Conservation (phyloP, 139 green algal species). For the Chlamydomonas sp. region DNA sequence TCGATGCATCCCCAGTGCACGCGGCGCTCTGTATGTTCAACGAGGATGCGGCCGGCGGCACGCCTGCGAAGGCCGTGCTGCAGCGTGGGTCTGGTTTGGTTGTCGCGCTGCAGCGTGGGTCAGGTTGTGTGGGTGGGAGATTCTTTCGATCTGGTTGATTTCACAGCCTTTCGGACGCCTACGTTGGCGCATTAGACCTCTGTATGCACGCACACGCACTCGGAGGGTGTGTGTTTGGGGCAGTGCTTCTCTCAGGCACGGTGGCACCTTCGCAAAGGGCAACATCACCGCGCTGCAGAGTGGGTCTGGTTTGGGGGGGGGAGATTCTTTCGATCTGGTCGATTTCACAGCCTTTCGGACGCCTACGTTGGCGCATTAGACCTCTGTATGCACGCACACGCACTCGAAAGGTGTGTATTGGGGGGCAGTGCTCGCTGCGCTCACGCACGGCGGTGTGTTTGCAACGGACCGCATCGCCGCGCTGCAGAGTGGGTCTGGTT, state of each 20-base stretch:
- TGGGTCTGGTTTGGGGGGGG: not conserved
- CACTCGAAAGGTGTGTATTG: too few relatives aligned
- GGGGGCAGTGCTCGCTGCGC: too few relatives aligned
- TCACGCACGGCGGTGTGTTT: slow-evolving; percentile 49
- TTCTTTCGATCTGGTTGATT: not conserved
- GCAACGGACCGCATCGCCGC: slow-evolving; percentile 3
- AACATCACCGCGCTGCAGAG: slow-evolving; percentile 9
- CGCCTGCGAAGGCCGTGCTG: too few relatives aligned
- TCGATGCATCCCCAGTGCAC: too few relatives aligned
- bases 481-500: slow-evolving; percentile 6
- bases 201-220: not conserved
- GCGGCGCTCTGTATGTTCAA: too few relatives aligned
- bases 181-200: not conserved
- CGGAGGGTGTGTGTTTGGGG: not conserved
- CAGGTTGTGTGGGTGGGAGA: not conserved
- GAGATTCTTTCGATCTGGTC: too few relatives aligned
- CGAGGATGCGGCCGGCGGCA: too few relatives aligned
- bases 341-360: not conserved
- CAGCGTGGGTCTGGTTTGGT: too few relatives aligned
- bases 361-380: not conserved
- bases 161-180: not conserved
- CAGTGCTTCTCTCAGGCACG: slow-evolving; percentile 16
- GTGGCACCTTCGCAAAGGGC: slow-evolving; percentile 37
- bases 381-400: too few relatives aligned
- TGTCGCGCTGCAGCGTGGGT: slow-evolving; percentile 11